Conservation (phyloP, 208 protist species). For the Leishmania arabica region DNA sequence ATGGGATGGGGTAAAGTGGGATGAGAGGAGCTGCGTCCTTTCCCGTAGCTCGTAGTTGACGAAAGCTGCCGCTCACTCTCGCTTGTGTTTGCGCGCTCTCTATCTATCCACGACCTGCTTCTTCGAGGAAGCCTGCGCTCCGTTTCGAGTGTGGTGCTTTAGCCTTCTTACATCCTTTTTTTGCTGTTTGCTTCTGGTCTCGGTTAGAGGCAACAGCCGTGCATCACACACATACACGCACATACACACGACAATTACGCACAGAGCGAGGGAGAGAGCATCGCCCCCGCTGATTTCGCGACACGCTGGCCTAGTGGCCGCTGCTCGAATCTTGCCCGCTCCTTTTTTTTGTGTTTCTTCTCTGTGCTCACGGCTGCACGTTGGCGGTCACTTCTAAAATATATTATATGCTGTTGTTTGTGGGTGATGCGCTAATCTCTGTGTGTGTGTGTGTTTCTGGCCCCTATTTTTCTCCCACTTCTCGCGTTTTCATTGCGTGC, state of each 20-base stretch:
- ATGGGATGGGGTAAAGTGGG: not conserved
- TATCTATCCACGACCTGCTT: not conserved
- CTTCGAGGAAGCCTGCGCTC: not conserved
- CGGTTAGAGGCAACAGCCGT: not conserved
- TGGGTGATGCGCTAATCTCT: not conserved
- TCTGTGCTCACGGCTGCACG: not conserved
- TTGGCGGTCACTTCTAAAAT: not conserved
- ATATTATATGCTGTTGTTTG: not conserved
- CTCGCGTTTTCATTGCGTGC: not conserved
- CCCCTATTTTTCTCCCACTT: not conserved
- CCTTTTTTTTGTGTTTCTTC: not conserved
- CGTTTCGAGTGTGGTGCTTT: not conserved
- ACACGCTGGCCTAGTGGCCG: not conserved
- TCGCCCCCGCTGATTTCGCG: not conserved
- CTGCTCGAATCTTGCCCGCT: not conserved
- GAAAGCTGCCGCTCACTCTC: not conserved
- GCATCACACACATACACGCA: not conserved
- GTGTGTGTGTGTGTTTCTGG: not conserved
- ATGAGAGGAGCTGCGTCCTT: not conserved
- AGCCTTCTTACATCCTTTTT: not conserved
- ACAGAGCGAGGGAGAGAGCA: not conserved
- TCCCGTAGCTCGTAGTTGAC: not conserved
- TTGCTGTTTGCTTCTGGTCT: not conserved
- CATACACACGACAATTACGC: not conserved
- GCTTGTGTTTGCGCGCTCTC: not conserved